These are phyloP conservation scores for Solanum bulbocastanum DNA, from an alignment of 257 asterid species.

Conservation along the genomic window DNA sequence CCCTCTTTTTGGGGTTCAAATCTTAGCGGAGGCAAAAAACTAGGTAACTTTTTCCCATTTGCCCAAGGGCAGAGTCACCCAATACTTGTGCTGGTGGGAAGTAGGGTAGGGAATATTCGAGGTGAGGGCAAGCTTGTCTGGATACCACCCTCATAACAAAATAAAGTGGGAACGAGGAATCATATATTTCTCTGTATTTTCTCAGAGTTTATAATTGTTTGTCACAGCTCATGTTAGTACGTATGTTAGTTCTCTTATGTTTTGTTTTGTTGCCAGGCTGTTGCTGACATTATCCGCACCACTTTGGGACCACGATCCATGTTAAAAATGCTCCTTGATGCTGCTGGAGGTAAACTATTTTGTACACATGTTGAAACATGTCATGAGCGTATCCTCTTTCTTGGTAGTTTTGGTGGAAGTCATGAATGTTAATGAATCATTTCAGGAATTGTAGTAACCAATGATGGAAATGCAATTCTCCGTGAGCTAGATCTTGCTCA, in stretches of 20 bases:
- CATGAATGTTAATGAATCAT: neutral
- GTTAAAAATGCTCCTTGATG: slow-evolving; percentile 92
- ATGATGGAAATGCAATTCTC: slow-evolving; percentile 94
- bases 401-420: neutral
- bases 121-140: neutral
- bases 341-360: slow-evolving; percentile 50
- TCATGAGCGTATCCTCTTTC: neutral
- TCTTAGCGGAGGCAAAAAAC: neutral
- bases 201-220: neutral
- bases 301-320: slow-evolving; percentile 92
- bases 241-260: neutral
- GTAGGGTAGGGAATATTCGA: neutral
- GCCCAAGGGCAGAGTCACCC: neutral
- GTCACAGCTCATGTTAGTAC: neutral
- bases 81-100: neutral
- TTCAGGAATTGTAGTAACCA: slow-evolving; percentile 88
- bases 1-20: neutral
- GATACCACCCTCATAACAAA: neutral
- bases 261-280: slow-evolving; percentile 45
- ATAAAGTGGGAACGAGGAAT: neutral
- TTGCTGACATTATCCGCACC: slow-evolving; percentile 88
- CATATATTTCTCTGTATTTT: neutral
- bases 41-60: neutral
- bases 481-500: slow-evolving; percentile 94
- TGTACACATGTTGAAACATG: neutral